A percentile compares a stretch with the other conserved stretches of the same genome.
Conservation (phyloP, 2,329 filamentous ascomycete species). For the Monilinia fructicola region DNA sequence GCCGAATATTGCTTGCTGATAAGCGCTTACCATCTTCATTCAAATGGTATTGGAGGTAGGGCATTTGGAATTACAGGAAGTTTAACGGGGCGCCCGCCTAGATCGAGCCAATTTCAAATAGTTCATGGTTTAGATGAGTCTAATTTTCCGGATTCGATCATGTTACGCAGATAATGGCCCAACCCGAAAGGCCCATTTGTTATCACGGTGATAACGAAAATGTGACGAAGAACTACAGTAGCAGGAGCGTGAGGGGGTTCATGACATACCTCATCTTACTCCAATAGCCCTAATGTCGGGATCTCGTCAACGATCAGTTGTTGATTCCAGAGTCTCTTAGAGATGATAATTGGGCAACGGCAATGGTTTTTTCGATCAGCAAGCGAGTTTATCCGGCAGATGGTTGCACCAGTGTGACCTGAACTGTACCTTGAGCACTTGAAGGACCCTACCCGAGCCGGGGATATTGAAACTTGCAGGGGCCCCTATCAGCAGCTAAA, state of each 20-base stretch:
- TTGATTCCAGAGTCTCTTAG: background rate
- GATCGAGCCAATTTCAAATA: slow-evolving; percentile 6
- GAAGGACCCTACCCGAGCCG: slow-evolving; percentile 2
- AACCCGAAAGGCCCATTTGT: background rate
- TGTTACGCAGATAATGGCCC: background rate
- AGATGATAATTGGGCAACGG: slow-evolving; percentile 11
- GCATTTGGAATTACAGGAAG: background rate
- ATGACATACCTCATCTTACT: background rate
- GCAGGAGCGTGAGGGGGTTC: slow-evolving; percentile 8
- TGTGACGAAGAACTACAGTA: slow-evolving; percentile 8
- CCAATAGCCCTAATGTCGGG: slow-evolving; percentile 17
- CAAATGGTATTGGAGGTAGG: background rate
- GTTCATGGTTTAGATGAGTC: background rate
- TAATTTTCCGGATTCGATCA: background rate
- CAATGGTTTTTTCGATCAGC: background rate
- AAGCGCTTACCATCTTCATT: background rate
- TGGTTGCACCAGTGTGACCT: slow-evolving; percentile 13
- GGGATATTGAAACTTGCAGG: slow-evolving; percentile 14
- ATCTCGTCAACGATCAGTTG: background rate
- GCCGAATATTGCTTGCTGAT: slow-evolving; percentile 1
- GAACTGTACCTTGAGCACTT: slow-evolving; percentile 1
- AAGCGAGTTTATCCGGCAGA: slow-evolving; percentile 16
- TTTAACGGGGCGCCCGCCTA: background rate
- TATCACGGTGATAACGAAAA: background rate
- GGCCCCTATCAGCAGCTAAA: slow-evolving; percentile 13